Base-by-base conservation (phyloP, 2,329 filamentous ascomycete genomes). In the Pseudocercospora vitis region DNA sequence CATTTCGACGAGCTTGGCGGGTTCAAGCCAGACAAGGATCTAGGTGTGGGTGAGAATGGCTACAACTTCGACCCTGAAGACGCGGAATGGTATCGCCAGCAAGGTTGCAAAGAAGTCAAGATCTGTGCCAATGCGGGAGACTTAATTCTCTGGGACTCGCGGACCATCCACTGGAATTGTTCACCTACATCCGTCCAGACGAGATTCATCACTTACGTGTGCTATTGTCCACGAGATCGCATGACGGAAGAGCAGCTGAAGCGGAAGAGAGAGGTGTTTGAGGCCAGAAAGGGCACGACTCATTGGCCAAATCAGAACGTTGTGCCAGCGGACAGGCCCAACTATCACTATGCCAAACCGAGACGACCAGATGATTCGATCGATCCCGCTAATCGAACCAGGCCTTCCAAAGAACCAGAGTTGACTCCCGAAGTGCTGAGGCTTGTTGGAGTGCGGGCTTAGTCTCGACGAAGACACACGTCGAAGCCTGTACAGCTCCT, bases 91-190 rank as follows among this genome's bases (percentile, higher is more conserved):
- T 64, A 61, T 58, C 31, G 52, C 5, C 29, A 53, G n/a, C 50
- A 57, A 44, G 60, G 62, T 28, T 61, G 57, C 39, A 28, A 53
- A 23, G 44, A 57, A 35, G 53, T 62, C 24, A 65, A 64, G 50
- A 51, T 64, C 24, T 59, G 58, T 31, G 62, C 59, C 4, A 52
- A 60, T 21, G 57, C 63, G 6, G 63, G 64, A 18, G 63, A 65
- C 46, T 46, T 66, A 12, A 64, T 65, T 21, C 53, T 65, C 6
- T 66, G 64, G 64, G 63, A 66, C 47, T 60, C 72, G 3, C 65
- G 78, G 3, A 75, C 74, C 0, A 73, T 78, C 47, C 77, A 80
- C 62, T 79, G 74, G 57, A 70, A 62, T 26, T 50, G 40, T 37
- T 54, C 44, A 35, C 60, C 60, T n/a, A 50, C 39, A 11, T 56